These are phyloP conservation scores for Lachancea mirantina DNA, from an alignment of 805 yeast species.

Conservation along the genomic window DNA sequence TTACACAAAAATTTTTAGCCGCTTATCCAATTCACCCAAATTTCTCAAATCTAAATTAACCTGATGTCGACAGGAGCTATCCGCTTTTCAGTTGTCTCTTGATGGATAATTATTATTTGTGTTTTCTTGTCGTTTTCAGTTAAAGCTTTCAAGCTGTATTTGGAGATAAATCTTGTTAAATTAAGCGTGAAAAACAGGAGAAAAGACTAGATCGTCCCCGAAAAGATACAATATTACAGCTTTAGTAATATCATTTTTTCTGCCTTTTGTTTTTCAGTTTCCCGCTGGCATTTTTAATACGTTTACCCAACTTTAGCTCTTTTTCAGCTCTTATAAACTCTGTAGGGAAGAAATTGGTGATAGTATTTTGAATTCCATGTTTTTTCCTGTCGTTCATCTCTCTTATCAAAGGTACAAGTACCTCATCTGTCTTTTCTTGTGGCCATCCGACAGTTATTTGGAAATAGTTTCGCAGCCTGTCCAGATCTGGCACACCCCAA, in stretches of 20 bases:
- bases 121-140: not conserved
- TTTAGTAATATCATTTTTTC: too few species aligned
- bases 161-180: too few species aligned
- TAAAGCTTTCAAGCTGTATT: too few species aligned
- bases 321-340: constrained; percentile 43
- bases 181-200: too few species aligned
- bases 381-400: constrained; percentile 61
- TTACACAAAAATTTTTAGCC: not conserved
- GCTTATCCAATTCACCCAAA: too few species aligned
- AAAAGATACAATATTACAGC: too few species aligned
- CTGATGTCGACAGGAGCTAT: too few species aligned
- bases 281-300: constrained; percentile 52
- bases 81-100: too few species aligned
- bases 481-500: constrained; percentile 90
- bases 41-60: too few species aligned
- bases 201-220: too few species aligned
- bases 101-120: too few species aligned
- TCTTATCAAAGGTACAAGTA: constrained; percentile 75
- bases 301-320: constrained; percentile 47
- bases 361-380: constrained; percentile 49
- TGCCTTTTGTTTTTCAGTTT: constrained; percentile 35
- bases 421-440: constrained; percentile 67
- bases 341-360: constrained; percentile 63
- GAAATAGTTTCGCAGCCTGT: constrained; percentile 63
- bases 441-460: constrained; percentile 74